phyloP scores from a whole-genome alignment of 2,329 filamentous ascomycete species.

The Lasiodiplodia sp. region DNA sequence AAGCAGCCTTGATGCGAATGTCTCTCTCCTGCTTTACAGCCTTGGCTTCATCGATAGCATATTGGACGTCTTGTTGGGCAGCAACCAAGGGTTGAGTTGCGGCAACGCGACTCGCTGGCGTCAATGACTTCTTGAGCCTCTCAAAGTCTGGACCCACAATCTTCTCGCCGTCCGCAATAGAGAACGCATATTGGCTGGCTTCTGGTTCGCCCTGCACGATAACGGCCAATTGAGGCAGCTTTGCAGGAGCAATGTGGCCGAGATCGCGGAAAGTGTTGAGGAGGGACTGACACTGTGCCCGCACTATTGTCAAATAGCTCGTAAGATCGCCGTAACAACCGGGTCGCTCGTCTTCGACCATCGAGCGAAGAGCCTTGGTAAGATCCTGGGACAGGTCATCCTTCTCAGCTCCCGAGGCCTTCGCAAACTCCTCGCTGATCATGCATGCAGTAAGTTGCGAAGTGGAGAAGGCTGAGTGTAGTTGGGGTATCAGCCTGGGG shows the following conservation, averaged over 20 bases:
- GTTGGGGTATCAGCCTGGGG: slow-evolving; percentile 67
- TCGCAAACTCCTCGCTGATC: slow-evolving; percentile 88
- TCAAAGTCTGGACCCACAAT: slow-evolving; percentile 87
- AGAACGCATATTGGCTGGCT: slow-evolving; percentile 92
- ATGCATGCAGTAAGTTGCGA: slow-evolving; percentile 85
- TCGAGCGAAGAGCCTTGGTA: slow-evolving; percentile 69
- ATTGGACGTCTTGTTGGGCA: slow-evolving; percentile 72
- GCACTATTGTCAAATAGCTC: slow-evolving; percentile 85
- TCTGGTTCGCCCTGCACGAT: slow-evolving; percentile 93
- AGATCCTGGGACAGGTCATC: slow-evolving; percentile 65
- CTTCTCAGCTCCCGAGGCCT: slow-evolving; percentile 52
- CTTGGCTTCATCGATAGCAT: slow-evolving; percentile 81
- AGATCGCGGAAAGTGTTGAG: slow-evolving; percentile 86
- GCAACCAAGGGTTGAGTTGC: slow-evolving; percentile 80
- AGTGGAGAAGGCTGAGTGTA: slow-evolving; percentile 79
- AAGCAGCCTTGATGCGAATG: slow-evolving; percentile 82
- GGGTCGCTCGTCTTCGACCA: slow-evolving; percentile 84
- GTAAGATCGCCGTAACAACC: slow-evolving; percentile 87
- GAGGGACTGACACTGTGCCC: slow-evolving; percentile 89
- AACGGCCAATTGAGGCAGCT: slow-evolving; percentile 83
- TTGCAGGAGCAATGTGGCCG: slow-evolving; percentile 46
- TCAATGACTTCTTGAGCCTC: slow-evolving; percentile 84
- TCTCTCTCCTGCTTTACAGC: slow-evolving; percentile 82
- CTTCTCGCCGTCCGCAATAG: slow-evolving; percentile 84
- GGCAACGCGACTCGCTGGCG: slow-evolving; percentile 85